Conservation (phyloP, 2,329 filamentous ascomycete species). For the Aspergillus fijiensis region DNA sequence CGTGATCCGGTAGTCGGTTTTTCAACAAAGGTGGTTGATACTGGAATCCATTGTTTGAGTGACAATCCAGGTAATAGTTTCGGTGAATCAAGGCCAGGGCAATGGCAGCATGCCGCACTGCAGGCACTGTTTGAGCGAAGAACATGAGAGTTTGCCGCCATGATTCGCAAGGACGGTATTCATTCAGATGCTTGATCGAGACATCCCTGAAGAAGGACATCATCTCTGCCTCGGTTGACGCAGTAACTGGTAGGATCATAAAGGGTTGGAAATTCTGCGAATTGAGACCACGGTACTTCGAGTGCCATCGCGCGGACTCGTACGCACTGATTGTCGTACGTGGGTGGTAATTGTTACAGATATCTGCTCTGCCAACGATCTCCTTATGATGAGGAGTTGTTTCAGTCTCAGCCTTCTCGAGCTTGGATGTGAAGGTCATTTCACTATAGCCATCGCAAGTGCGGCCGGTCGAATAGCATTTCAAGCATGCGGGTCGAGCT, state of each 20-base stretch:
- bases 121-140: constrained; percentile 34
- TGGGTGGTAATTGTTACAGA: constrained; percentile 16
- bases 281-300: neutral
- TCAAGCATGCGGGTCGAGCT: constrained; percentile 35
- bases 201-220: constrained; percentile 19
- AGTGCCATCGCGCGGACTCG: neutral
- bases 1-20: constrained; percentile 17
- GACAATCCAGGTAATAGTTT: constrained; percentile 21
- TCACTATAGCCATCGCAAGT: constrained; percentile 39
- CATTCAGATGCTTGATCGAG: constrained; percentile 22
- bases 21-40: constrained; percentile 7
- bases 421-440: constrained; percentile 2
- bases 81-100: constrained; percentile 27
- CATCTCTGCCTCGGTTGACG: constrained; percentile 13
- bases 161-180: constrained; percentile 32
- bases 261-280: constrained; percentile 11
- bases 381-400: neutral
- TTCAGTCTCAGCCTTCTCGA: neutral
- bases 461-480: constrained; percentile 41
- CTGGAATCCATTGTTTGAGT: constrained; percentile 5
- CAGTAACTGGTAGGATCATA: constrained; percentile 13
- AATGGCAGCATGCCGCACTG: constrained; percentile 37
- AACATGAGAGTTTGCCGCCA: constrained; percentile 38
- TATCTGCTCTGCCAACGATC: neutral
- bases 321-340: neutral